phyloP scores from a whole-genome alignment of 2,329 filamentous ascomycete species.

The Helotiales sp. region DNA sequence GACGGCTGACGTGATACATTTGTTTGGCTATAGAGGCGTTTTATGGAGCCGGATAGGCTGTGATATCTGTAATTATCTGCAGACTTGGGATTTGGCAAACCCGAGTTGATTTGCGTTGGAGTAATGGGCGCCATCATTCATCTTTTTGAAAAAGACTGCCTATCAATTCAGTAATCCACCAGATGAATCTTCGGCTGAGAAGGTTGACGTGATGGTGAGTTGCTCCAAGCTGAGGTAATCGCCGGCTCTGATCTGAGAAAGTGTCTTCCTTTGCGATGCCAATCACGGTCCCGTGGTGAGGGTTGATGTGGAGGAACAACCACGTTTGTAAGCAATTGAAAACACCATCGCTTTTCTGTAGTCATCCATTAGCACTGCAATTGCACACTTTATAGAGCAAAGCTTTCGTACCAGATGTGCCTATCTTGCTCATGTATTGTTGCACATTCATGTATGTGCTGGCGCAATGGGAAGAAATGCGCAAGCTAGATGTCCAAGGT shows the following conservation, averaged over 20 bases:
- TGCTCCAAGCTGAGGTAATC: not conserved
- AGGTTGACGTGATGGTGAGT: not conserved
- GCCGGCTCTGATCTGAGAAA: too few relatives aligned
- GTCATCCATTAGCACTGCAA: too few relatives aligned
- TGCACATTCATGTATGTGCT: not conserved
- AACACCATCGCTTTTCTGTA: too few relatives aligned
- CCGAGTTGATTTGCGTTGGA: not conserved
- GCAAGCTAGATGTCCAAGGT: not conserved
- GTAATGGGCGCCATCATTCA: not conserved
- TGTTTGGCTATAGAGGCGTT: constrained; percentile 10
- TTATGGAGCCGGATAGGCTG: constrained; percentile 5
- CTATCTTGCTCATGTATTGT: not conserved
- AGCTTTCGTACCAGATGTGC: not conserved
- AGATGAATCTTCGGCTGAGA: not conserved
- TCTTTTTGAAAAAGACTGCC: not conserved
- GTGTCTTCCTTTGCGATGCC: not conserved
- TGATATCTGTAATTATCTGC: not conserved
- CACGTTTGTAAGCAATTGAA: too few relatives aligned
- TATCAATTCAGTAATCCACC: not conserved
- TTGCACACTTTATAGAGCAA: not conserved
- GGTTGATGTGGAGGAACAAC: too few relatives aligned
- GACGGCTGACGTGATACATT: constrained; percentile 16
- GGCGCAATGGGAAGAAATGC: not conserved
- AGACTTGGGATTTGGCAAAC: not conserved
- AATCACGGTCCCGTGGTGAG: not conserved